Percentiles rank a stretch among this genome's conserved stretches.
Conservation (phyloP, 1,139 yeast genomes). For the Zygoascus hellenicus region DNA sequence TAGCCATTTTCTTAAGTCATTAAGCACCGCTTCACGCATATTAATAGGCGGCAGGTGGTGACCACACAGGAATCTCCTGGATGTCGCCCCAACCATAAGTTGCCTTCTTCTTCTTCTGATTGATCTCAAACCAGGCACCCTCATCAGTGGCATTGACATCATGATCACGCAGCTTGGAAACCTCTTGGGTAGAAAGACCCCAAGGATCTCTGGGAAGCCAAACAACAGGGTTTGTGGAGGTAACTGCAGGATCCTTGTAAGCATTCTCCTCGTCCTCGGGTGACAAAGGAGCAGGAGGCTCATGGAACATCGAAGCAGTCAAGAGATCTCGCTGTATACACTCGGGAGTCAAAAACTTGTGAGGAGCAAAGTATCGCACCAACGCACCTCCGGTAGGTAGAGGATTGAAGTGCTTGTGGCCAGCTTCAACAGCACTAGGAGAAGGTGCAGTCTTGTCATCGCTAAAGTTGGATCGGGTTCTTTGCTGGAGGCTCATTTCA, state of each 20-base stretch:
- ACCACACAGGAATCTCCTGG: slow-evolving; percentile 26
- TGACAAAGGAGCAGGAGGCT: slow-evolving; percentile 26
- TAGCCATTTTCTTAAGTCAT: no score
- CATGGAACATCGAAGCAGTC: slow-evolving; percentile 43
- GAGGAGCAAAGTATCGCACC: slow-evolving; percentile 47
- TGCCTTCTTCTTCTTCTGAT: slow-evolving; percentile 35
- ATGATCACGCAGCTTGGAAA: slow-evolving; percentile 38
- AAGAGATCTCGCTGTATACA: slow-evolving; percentile 27
- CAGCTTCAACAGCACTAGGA: slow-evolving; percentile 5
- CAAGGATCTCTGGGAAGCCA: slow-evolving; percentile 88
- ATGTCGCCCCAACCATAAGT: slow-evolving; percentile 20
- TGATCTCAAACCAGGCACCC: slow-evolving; percentile 51
- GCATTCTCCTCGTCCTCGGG: slow-evolving; percentile 46
- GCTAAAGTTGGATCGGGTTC: slow-evolving; percentile 4
- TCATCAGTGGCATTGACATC: slow-evolving; percentile 56
- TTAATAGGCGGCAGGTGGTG: slow-evolving; percentile 8
- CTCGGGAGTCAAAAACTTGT: slow-evolving; percentile 43
- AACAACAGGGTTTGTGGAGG: slow-evolving; percentile 58
- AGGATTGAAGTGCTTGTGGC: slow-evolving; percentile 1
- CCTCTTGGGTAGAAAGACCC: slow-evolving; percentile 65
- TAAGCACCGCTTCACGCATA: neutral
- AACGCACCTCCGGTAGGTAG: slow-evolving; percentile 19
- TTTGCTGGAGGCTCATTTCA: slow-evolving; percentile 6
- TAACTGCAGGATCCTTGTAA: slow-evolving; percentile 67
- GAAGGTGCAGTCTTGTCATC: slow-evolving; percentile 6